phyloP scores from a whole-genome alignment of 2,329 filamentous ascomycete species.

The Trichoderma simmonsii region DNA sequence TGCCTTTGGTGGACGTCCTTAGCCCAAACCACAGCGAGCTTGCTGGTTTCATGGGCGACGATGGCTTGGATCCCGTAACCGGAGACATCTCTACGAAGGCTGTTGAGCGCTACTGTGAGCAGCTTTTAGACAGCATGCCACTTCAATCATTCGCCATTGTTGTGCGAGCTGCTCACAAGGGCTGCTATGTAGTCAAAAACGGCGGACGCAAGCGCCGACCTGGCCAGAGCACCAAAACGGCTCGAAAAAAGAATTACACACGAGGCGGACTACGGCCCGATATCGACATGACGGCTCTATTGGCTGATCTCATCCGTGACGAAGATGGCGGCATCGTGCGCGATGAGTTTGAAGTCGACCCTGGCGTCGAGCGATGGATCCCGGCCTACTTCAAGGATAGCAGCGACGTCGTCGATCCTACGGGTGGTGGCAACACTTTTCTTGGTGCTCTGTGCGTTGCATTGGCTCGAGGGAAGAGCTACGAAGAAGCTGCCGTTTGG shows the following conservation, averaged over 20 bases:
- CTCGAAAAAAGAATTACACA: conserved; percentile 40
- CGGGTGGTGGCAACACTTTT: conserved; percentile 91
- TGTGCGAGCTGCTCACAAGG: conserved; percentile 67
- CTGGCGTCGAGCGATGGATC: conserved; percentile 69
- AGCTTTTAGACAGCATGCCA: conserved; percentile 62
- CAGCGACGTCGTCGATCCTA: conserved; percentile 76
- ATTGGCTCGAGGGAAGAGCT: conserved; percentile 54
- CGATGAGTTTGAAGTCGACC: conserved; percentile 60
- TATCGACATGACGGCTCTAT: conserved; percentile 61
- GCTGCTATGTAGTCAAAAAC: conserved; percentile 63
- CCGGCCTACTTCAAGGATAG: conserved; percentile 65
- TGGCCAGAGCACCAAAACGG: conserved; percentile 27
- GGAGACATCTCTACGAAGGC: conserved; percentile 51
- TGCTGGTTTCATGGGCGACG: conserved; percentile 74
- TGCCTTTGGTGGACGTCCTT: conserved; percentile 60
- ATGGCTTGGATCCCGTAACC: conserved; percentile 51
- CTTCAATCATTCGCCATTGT: conserved; percentile 64
- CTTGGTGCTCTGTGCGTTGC: conserved; percentile 60
- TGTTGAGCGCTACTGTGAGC: conserved; percentile 59
- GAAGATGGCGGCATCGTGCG: conserved; percentile 51
- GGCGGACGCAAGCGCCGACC: conserved; percentile 48
- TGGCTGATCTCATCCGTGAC: conserved; percentile 56
- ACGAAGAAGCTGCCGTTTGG: conserved; percentile 72
- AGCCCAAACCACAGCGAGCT: conserved; percentile 87
- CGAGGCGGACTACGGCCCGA: conserved; percentile 56